These are phyloP conservation scores for Coniferiporia sulphurascens DNA, from an alignment of 1,284 basidiomycete genomes.

Conservation along the genomic window DNA sequence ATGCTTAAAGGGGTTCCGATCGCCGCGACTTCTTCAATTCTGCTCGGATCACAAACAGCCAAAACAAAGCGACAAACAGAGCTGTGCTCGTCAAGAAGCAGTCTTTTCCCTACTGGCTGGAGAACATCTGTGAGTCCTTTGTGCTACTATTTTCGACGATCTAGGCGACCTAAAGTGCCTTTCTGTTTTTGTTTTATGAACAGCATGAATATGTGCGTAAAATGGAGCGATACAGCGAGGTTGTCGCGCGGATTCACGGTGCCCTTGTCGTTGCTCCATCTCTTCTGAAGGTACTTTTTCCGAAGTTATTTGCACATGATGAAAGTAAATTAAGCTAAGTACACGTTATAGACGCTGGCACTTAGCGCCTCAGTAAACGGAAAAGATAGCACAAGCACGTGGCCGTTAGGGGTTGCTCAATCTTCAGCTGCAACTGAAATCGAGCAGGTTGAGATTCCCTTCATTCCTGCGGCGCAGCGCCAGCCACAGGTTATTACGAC, in stretches of 20 bases:
- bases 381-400: background rate
- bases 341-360: background rate
- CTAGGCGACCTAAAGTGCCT: conserved; percentile 11
- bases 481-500: conserved; percentile 22
- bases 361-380: background rate
- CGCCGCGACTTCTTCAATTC: conserved; percentile 9
- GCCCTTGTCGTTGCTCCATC: conserved; percentile 44
- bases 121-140: conserved; percentile 2
- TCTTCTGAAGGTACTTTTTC: conserved; percentile 34
- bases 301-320: background rate
- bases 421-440: conserved; percentile 4
- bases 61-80: background rate
- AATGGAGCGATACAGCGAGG: conserved; percentile 30
- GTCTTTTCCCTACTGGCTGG: conserved; percentile 9
- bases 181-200: conserved; percentile 17
- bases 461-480: conserved; percentile 56
- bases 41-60: conserved; percentile 1
- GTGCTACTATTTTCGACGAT: conserved; percentile 15
- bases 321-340: background rate
- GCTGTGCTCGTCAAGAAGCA: background rate
- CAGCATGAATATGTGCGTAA: background rate
- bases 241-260: conserved; percentile 38
- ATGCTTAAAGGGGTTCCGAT: background rate
- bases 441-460: conserved; percentile 62
- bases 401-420: background rate